These are phyloP conservation scores for Maudiozyma humilis DNA, from an alignment of 1,139 yeast genomes.

Conservation along the genomic window DNA sequence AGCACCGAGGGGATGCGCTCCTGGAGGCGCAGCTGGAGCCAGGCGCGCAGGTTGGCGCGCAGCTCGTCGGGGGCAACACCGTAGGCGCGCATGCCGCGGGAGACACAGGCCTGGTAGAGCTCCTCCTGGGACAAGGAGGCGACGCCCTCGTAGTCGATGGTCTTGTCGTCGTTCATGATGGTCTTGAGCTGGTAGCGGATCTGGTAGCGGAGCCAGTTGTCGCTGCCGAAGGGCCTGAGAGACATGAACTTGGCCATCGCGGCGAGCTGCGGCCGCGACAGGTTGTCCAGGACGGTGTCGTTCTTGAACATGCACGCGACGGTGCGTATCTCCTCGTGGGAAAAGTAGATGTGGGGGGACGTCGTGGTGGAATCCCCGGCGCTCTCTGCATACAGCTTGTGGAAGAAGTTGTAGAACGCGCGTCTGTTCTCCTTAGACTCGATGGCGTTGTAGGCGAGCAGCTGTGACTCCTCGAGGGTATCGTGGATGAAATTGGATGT, in stretches of 20 bases:
- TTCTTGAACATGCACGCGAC: conserved; percentile 90
- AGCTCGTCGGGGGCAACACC: conserved; percentile 80
- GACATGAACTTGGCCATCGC: conserved; percentile 95
- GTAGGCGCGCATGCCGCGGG: conserved; percentile 82
- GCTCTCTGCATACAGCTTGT: conserved; percentile 49
- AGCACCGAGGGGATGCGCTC: conserved; percentile 89
- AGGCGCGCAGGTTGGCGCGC: conserved; percentile 71
- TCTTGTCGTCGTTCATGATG: conserved; percentile 85
- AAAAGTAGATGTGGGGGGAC: conserved; percentile 46
- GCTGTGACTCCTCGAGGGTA: conserved; percentile 59
- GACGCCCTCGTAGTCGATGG: conserved; percentile 91
- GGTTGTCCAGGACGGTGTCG: conserved; percentile 86
- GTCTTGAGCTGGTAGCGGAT: conserved; percentile 84
- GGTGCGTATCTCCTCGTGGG: conserved; percentile 62
- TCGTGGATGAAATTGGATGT: conserved; percentile 76
- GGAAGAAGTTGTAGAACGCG: conserved; percentile 72
- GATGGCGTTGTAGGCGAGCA: conserved; percentile 26
- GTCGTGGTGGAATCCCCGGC: neutral
- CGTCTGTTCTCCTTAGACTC: conserved; percentile 55
- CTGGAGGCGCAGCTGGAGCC: conserved; percentile 85
- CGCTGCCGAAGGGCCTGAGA: conserved; percentile 88
- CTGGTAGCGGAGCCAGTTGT: conserved; percentile 82
- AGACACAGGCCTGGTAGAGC: conserved; percentile 81
- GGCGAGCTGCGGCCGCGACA: conserved; percentile 82
- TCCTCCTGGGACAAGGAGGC: conserved; percentile 75